These are phyloP conservation scores for Termitomyces sp. DNA, from an alignment of 768 basidiomycete species.

Conservation along the genomic window DNA sequence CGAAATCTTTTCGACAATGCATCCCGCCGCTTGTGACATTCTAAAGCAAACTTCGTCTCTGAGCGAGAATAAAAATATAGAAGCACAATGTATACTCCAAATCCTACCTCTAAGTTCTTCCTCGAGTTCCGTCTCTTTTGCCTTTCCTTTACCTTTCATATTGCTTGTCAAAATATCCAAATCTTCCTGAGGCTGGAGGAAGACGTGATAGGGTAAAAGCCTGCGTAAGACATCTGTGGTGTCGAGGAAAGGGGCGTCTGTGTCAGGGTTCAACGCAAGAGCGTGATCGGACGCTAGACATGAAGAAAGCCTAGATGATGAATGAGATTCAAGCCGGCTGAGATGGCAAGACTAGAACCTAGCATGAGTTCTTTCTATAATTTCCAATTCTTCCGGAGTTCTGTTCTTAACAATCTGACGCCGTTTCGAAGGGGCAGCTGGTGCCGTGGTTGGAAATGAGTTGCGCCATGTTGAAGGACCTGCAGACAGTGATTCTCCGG, in stretches of 20 bases:
- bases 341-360: conserved; percentile 29
- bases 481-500: conserved; percentile 18
- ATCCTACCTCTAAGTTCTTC: conserved; percentile 47
- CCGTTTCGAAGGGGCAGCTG: conserved; percentile 14
- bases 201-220: conserved; percentile 76
- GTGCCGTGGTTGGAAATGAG: conserved; percentile 8
- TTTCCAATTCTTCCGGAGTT: conserved; percentile 46
- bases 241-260: conserved; percentile 64
- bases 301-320: conserved; percentile 40
- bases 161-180: conserved; percentile 28
- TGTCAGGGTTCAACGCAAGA: conserved; percentile 55
- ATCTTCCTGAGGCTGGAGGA: conserved; percentile 70
- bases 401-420: conserved; percentile 27
- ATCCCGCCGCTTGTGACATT: conserved; percentile 55
- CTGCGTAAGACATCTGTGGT: conserved; percentile 60
- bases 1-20: conserved; percentile 55
- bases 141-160: conserved; percentile 62
- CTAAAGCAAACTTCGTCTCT: conserved; percentile 71
- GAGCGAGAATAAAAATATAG: not conserved
- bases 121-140: conserved; percentile 33
- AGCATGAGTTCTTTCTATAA: conserved; percentile 38
- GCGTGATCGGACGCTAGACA: conserved; percentile 61
- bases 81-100: not conserved
- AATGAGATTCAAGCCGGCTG: not conserved
- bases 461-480: conserved; percentile 25